These are phyloP conservation scores for Puya raimondii DNA, from an alignment of 176 grass and related monocot genomes.

Conservation along the genomic window DNA sequence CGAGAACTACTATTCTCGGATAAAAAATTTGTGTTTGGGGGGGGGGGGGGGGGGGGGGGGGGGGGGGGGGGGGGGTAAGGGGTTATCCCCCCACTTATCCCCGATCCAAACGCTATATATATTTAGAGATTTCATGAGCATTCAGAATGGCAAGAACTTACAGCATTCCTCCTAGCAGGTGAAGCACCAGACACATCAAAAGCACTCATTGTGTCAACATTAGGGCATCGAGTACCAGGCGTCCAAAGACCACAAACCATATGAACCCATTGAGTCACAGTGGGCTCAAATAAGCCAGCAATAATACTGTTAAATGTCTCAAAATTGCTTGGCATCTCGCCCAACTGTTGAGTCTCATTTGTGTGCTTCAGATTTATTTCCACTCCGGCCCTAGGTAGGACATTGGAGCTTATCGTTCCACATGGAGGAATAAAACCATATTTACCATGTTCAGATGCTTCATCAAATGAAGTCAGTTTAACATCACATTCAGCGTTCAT, in stretches of 20 bases:
- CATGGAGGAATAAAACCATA: constrained; percentile 18
- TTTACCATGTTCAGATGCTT: constrained; percentile 10
- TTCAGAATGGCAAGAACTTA: constrained; percentile 39
- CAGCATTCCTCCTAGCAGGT: constrained; percentile 60
- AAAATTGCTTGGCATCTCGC: constrained; percentile 17
- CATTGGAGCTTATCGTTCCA: constrained; percentile 22
- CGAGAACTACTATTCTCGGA: too few relatives aligned
- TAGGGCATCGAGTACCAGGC: constrained; percentile 86
- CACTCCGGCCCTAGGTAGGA: constrained; percentile 3
- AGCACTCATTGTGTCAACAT: constrained; percentile 73
- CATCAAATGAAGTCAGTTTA: constrained; percentile 17
- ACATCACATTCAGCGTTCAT: constrained; percentile 9
- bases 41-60: too few relatives aligned
- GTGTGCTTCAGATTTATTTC: constrained; percentile 21
- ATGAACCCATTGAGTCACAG: constrained; percentile 65
- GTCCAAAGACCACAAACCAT: constrained; percentile 96
- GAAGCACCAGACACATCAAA: constrained; percentile 76
- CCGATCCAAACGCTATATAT: too few relatives aligned
- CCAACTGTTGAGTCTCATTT: constrained; percentile 1
- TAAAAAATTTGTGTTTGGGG: too few relatives aligned
- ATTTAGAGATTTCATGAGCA: not conserved
- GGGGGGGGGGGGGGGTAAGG: too few relatives aligned
- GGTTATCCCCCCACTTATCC: too few relatives aligned
- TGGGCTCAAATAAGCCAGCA: constrained; percentile 29
- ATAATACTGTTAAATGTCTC: constrained; percentile 19